phyloP scores from a whole-genome alignment of 768 basidiomycete species.

The Mycena venus region DNA sequence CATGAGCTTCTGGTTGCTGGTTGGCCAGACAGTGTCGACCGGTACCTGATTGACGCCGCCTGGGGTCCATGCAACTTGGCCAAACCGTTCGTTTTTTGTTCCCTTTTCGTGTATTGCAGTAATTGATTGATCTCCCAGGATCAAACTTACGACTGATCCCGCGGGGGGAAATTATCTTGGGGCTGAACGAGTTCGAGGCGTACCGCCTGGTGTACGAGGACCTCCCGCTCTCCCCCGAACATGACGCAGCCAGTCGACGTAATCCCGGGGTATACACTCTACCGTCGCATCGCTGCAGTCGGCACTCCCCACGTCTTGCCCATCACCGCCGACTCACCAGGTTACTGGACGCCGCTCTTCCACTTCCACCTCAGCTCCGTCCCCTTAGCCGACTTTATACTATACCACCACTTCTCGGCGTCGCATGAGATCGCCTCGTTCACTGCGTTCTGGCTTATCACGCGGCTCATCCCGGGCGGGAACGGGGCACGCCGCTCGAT shows the following conservation, averaged over 20 bases:
- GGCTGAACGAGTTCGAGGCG: slow-evolving; percentile 32
- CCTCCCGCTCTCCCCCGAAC: slow-evolving; percentile 27
- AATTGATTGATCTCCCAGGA: slow-evolving; percentile 1
- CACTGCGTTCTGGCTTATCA: slow-evolving; percentile 33
- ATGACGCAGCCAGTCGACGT: slow-evolving; percentile 17
- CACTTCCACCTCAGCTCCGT: slow-evolving; percentile 31
- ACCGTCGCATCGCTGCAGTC: slow-evolving; percentile 27
- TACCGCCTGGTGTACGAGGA: slow-evolving; percentile 25
- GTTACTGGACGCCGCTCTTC: slow-evolving; percentile 34
- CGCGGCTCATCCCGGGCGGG: slow-evolving; percentile 27
- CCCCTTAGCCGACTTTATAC: slow-evolving; percentile 19
- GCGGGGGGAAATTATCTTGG: slow-evolving; percentile 27
- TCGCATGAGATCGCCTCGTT: slow-evolving; percentile 26
- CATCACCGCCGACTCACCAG: slow-evolving; percentile 30
- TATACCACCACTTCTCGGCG: slow-evolving; percentile 35
- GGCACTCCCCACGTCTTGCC: slow-evolving; percentile 28
- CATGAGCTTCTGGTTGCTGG: slow-evolving; percentile 29
- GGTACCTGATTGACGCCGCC: slow-evolving; percentile 28
- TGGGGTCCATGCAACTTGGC: slow-evolving; percentile 32
- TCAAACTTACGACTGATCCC: slow-evolving; percentile 28
- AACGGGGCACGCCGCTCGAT: slow-evolving; percentile 28
- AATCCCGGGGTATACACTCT: slow-evolving; percentile 32
- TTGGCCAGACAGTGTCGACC: slow-evolving; percentile 19
- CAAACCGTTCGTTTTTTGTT: slow-evolving; percentile 19
- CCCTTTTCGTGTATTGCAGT: background rate